These are phyloP conservation scores for Phaffia australis DNA, from an alignment of 768 basidiomycete species.

Conservation along the genomic window DNA sequence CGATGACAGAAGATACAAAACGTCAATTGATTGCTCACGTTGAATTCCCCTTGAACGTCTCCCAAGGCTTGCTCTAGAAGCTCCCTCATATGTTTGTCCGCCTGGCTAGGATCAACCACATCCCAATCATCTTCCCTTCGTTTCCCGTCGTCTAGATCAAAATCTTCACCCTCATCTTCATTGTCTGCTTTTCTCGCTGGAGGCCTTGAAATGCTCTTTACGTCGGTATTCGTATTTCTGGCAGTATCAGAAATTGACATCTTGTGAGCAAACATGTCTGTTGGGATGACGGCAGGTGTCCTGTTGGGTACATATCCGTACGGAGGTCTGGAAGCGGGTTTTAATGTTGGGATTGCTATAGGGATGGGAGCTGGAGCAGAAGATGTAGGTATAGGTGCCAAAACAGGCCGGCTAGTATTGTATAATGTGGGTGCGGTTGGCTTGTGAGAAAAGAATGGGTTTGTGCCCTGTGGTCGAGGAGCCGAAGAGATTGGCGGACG, in stretches of 20 bases:
- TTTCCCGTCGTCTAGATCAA: conserved; percentile 27
- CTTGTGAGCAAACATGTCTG: neutral
- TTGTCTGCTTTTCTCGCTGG: neutral
- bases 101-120: conserved; percentile 43
- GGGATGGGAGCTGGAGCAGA: neutral
- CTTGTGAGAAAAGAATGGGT: conserved; percentile 4
- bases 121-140: conserved; percentile 31
- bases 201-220: neutral
- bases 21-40: neutral
- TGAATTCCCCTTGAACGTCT: conserved; percentile 46
- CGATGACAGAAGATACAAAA: too few species aligned
- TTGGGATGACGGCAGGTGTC: conserved; percentile 1
- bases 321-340: neutral
- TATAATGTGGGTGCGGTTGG: neutral
- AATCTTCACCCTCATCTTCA: conserved; percentile 10
- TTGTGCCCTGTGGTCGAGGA: neutral
- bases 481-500: neutral
- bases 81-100: conserved; percentile 67
- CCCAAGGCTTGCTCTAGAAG: conserved; percentile 56
- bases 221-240: neutral
- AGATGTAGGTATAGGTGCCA: neutral
- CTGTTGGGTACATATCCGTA: conserved; percentile 19
- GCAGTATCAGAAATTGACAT: neutral
- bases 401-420: neutral
- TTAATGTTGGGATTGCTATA: too few species aligned